A percentile compares a stretch with the other conserved stretches of the same genome.
These are phyloP conservation scores for Fusarium sp. DNA, from an alignment of 2,329 filamentous ascomycete species.

Conservation along the genomic window DNA sequence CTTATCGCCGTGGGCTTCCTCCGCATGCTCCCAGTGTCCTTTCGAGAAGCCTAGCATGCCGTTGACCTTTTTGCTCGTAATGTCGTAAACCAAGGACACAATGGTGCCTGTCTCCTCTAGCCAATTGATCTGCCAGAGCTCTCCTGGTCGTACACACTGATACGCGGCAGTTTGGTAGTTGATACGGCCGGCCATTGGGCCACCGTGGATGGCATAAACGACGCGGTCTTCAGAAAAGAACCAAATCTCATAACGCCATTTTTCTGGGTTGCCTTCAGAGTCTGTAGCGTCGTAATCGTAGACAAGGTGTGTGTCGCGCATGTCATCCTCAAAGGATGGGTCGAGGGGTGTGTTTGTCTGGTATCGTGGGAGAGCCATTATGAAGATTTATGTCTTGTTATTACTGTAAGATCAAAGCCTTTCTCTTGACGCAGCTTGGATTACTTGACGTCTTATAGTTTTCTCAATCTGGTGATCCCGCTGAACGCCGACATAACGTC, in stretches of 20 bases:
- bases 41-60: constrained; percentile 66
- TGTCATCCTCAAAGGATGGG: constrained; percentile 58
- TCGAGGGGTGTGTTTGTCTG: constrained; percentile 43
- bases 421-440: not conserved
- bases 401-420: too few relatives aligned
- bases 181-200: constrained; percentile 66
- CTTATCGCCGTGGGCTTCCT: constrained; percentile 68
- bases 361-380: constrained; percentile 39
- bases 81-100: constrained; percentile 67
- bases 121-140: constrained; percentile 72
- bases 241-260: constrained; percentile 73
- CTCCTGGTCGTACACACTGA: constrained; percentile 68
- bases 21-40: constrained; percentile 65
- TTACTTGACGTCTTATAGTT: not conserved
- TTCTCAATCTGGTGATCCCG: constrained; percentile 1
- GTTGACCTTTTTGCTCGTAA: constrained; percentile 59
- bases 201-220: constrained; percentile 70
- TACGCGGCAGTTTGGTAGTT: constrained; percentile 67
- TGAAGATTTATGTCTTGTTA: not conserved
- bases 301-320: constrained; percentile 65
- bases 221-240: constrained; percentile 66
- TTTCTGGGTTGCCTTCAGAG: constrained; percentile 61
- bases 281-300: constrained; percentile 68
- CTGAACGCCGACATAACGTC: constrained; percentile 4
- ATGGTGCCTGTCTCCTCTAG: constrained; percentile 71